phyloP scores from a whole-genome alignment of 164 flowering plant genomes.

The Warburgia ugandensis region DNA sequence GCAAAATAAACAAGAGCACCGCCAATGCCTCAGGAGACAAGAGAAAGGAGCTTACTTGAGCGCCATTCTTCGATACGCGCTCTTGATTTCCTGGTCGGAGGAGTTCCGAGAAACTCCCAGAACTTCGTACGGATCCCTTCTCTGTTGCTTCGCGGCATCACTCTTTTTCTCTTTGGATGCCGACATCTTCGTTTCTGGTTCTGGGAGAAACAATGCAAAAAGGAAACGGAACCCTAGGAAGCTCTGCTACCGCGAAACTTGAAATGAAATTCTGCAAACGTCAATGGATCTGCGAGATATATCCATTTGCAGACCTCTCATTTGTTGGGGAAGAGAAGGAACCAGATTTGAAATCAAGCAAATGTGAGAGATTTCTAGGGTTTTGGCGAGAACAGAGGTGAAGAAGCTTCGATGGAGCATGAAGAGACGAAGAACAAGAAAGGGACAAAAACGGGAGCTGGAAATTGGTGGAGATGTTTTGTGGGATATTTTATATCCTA shows the following conservation, averaged over 20 bases:
- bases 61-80: slow-evolving; percentile 82
- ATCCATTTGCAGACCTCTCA: not conserved
- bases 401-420: not conserved
- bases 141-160: slow-evolving; percentile 34
- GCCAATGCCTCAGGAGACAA: not conserved
- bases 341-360: not conserved
- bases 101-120: slow-evolving; percentile 62
- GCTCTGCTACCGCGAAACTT: not conserved
- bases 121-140: slow-evolving; percentile 84
- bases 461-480: too few relatives aligned
- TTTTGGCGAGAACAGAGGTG: not conserved
- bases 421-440: not conserved
- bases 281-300: slow-evolving; percentile 6
- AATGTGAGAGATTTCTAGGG: too few relatives aligned
- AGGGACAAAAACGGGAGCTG: too few relatives aligned
- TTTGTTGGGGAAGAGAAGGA: not conserved
- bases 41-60: slow-evolving; percentile 56
- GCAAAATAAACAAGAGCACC: not conserved
- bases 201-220: not conserved
- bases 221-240: slow-evolving; percentile 17
- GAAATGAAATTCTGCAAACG: not conserved
- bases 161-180: slow-evolving; percentile 49
- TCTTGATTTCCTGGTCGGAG: slow-evolving; percentile 84
- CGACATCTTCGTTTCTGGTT: slow-evolving; percentile 37
- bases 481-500: too few relatives aligned